Evolutionary conservation across 441 rosid genomes (phyloP).

Genomic region (Croton setiger): DNA sequence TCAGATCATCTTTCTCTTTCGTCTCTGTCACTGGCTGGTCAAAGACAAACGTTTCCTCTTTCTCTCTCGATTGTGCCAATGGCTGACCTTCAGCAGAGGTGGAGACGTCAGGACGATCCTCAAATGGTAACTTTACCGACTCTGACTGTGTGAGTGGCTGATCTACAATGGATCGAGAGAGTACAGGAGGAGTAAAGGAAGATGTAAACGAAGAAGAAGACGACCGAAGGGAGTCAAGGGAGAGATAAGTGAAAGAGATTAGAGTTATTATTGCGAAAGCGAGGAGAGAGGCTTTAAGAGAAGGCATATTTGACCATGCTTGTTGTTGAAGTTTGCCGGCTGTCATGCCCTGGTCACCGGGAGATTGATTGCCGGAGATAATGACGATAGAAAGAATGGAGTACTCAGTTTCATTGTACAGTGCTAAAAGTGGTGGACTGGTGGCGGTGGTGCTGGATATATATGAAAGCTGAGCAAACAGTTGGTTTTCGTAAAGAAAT

Average conservation of each 20-base stretch:
- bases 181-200: constrained; percentile 15
- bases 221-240: constrained; percentile 57
- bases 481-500: too few species aligned
- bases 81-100: too few species aligned
- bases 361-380: not conserved
- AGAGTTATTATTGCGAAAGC: constrained; percentile 62
- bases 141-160: not conserved
- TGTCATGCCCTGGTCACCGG: constrained; percentile 31
- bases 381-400: not conserved
- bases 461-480: too few species aligned
- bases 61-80: not conserved
- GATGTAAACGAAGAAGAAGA: constrained; percentile 19
- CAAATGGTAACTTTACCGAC: too few species aligned
- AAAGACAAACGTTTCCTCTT: not conserved
- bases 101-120: too few species aligned
- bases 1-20: constrained; percentile 8
- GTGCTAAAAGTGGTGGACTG: too few species aligned
- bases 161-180: not conserved
- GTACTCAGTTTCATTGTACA: too few species aligned
- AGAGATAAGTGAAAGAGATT: constrained; percentile 57
- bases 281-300: constrained; percentile 63
- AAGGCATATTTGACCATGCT: constrained; percentile 33
- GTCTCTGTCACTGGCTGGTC: too few species aligned
- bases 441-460: too few species aligned
- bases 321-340: constrained; percentile 36